A percentile compares a stretch with the other conserved stretches of the same genome.
Evolutionary conservation across 1,284 basidiomycete species (phyloP).

Genomic region (Boletus holoroseus): DNA sequence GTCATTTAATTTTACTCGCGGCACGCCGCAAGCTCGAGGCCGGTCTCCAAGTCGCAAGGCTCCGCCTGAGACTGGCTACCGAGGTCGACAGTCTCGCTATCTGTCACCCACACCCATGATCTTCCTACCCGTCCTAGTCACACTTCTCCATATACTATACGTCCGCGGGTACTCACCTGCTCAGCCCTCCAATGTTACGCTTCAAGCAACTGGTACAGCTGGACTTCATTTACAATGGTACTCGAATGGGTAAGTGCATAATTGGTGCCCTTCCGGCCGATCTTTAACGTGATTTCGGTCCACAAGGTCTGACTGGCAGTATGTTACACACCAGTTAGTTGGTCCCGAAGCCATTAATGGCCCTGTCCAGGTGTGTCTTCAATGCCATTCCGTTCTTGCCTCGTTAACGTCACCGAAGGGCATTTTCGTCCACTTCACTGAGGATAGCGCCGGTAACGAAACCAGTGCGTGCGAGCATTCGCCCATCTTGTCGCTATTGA

Average conservation of each 20-base stretch:
- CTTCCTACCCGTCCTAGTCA: constrained; percentile 12
- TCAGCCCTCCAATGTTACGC: constrained; percentile 60
- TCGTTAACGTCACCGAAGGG: constrained; percentile 42
- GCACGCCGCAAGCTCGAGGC: constrained; percentile 19
- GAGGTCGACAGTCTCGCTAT: constrained; percentile 15
- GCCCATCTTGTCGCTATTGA: constrained; percentile 8
- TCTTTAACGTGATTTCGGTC: constrained; percentile 12
- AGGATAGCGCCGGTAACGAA: constrained; percentile 42
- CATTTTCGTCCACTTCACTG: constrained; percentile 74
- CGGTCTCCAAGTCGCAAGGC: not conserved
- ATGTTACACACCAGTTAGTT: constrained; percentile 56
- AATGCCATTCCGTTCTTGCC: not conserved
- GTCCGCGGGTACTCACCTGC: constrained; percentile 62
- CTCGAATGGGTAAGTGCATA: constrained; percentile 39
- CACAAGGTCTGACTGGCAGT: constrained; percentile 46
- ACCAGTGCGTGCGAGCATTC: constrained; percentile 33
- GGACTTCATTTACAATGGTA: constrained; percentile 62
- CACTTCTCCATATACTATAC: constrained; percentile 4
- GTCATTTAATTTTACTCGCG: not conserved
- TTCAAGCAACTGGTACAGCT: constrained; percentile 48
- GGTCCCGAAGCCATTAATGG: constrained; percentile 42
- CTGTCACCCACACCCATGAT: constrained; percentile 15
- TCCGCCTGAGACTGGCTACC: not conserved
- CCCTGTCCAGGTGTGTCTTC: constrained; percentile 45
- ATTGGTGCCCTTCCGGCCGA: constrained; percentile 1